Conservation (phyloP, 768 basidiomycete genomes). For the Leccinum variicolor region DNA sequence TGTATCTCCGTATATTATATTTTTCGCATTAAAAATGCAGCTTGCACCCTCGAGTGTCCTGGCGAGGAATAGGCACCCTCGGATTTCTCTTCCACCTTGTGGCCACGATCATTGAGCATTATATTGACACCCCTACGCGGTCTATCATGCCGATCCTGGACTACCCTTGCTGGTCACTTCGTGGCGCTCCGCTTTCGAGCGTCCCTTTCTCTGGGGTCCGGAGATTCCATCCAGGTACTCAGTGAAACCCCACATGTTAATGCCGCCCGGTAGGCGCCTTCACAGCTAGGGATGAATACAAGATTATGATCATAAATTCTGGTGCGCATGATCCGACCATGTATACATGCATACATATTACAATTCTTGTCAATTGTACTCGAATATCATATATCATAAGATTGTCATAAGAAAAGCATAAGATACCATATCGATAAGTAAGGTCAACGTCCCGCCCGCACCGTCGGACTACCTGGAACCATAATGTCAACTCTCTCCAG, state of each 20-base stretch:
- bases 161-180: not conserved
- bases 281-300: not conserved
- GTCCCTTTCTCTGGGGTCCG: not conserved
- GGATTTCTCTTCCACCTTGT: not conserved
- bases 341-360: slow-evolving; percentile 12
- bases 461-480: slow-evolving; percentile 22
- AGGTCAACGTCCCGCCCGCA: slow-evolving; percentile 13
- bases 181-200: not conserved
- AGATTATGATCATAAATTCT: not conserved
- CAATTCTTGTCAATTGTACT: slow-evolving; percentile 6
- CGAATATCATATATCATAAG: slow-evolving; percentile 4
- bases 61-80: not conserved
- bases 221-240: not conserved
- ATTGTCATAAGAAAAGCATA: slow-evolving; percentile 5
- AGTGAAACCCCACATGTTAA: not conserved
- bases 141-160: not conserved
- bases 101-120: not conserved
- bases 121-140: not conserved
- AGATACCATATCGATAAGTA: slow-evolving; percentile 9
- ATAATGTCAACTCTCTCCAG: slow-evolving; percentile 13
- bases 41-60: not conserved
- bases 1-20: slow-evolving; percentile 5
- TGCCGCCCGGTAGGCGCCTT: not conserved
- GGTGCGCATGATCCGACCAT: not conserved
- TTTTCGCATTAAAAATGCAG: not conserved